These are phyloP conservation scores for Xylaria sp. DNA, from an alignment of 2,329 filamentous ascomycete genomes.

Conservation along the genomic window DNA sequence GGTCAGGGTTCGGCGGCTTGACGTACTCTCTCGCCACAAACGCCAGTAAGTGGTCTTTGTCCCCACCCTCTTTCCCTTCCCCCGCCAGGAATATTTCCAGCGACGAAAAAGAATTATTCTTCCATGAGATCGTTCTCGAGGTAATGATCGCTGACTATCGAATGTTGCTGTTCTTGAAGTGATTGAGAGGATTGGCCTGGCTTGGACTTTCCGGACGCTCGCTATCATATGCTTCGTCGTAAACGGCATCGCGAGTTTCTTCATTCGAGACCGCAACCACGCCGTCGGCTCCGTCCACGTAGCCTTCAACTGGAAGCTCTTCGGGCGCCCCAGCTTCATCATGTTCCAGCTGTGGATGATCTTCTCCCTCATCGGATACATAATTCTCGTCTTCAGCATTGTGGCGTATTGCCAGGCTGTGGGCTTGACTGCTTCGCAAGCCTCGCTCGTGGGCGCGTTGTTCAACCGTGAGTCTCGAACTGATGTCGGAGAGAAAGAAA, in stretches of 20 bases:
- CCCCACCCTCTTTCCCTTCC: neutral
- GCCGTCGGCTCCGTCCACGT: slow-evolving; percentile 73
- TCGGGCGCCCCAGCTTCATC: slow-evolving; percentile 71
- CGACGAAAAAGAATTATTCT: neutral
- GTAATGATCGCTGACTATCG: neutral
- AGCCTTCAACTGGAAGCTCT: slow-evolving; percentile 72
- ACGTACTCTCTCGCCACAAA: slow-evolving; percentile 75
- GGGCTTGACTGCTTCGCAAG: slow-evolving; percentile 74
- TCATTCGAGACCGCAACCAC: slow-evolving; percentile 78
- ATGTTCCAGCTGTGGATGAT: slow-evolving; percentile 75
- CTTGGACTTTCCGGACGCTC: slow-evolving; percentile 65
- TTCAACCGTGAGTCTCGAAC: slow-evolving; percentile 68
- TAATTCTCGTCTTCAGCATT: slow-evolving; percentile 80
- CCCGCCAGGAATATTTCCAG: no score
- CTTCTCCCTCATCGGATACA: slow-evolving; percentile 78
- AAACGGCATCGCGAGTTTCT: slow-evolving; percentile 67
- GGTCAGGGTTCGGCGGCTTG: slow-evolving; percentile 79
- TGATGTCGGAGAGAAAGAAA: neutral
- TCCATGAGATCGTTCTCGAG: neutral
- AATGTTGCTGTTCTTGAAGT: slow-evolving; percentile 47
- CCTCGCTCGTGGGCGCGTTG: slow-evolving; percentile 76
- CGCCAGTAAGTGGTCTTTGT: slow-evolving; percentile 55
- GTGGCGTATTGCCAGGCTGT: slow-evolving; percentile 78
- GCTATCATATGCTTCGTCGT: slow-evolving; percentile 59
- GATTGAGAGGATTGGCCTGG: slow-evolving; percentile 71